Conservation (phyloP, 805 yeast species). For the Wickerhamomyces chambardii region DNA sequence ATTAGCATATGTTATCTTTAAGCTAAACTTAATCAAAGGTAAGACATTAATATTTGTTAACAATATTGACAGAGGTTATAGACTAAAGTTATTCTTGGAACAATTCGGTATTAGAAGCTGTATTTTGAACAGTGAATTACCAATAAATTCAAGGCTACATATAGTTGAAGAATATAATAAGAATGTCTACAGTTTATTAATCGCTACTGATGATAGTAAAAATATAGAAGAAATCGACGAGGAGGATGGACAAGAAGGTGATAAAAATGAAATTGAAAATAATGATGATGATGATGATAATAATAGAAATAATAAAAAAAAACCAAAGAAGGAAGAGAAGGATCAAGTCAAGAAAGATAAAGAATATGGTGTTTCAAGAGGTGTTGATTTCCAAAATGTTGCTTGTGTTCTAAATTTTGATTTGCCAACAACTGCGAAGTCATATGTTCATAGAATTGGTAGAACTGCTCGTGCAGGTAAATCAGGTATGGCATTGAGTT, state of each 20-base stretch:
- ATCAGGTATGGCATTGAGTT: constrained; percentile 89
- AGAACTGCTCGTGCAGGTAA: constrained; percentile 98
- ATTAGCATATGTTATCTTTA: constrained; percentile 85
- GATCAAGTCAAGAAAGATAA: constrained; percentile 35
- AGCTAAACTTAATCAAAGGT: constrained; percentile 80
- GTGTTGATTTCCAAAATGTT: constrained; percentile 93
- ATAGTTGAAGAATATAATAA: constrained; percentile 94
- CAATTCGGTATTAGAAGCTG: constrained; percentile 91
- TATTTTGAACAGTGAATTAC: constrained; percentile 86
- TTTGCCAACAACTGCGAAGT: constrained; percentile 79
- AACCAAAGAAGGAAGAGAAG: constrained; percentile 15
- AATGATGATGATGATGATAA: constrained; percentile 11
- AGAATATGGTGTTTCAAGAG: constrained; percentile 94
- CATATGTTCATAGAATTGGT: constrained; percentile 91
- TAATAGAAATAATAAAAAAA: constrained; percentile 6
- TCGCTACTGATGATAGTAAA: constrained; percentile 91
- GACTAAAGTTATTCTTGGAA: constrained; percentile 82
- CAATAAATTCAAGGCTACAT: constrained; percentile 86
- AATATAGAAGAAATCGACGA: constrained; percentile 42
- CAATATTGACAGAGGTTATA: constrained; percentile 90
- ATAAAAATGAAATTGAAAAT: constrained; percentile 8
- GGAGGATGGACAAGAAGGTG: constrained; percentile 19
- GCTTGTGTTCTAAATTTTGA: constrained; percentile 96
- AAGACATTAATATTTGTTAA: constrained; percentile 88
- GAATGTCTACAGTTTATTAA: constrained; percentile 74